Conservation (phyloP, 2,329 filamentous ascomycete species). For the Fusarium haematococcum region DNA sequence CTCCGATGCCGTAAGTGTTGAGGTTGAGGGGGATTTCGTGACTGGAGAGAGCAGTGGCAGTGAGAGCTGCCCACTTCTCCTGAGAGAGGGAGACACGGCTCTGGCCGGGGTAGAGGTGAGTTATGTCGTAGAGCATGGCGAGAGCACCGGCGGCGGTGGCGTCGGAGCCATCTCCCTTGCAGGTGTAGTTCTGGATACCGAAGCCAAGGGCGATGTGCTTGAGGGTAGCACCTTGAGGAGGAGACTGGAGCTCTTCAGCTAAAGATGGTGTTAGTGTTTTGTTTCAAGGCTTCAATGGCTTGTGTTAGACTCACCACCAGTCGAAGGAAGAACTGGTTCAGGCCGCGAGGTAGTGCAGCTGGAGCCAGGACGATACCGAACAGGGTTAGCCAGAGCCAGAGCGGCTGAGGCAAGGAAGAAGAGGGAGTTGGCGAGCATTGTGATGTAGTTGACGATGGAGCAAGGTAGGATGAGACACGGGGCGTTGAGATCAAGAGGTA, state of each 20-base stretch:
- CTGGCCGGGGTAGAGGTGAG: slow-evolving; percentile 61
- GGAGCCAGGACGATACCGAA: slow-evolving; percentile 31
- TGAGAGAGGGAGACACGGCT: slow-evolving; percentile 51
- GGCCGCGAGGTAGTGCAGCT: slow-evolving; percentile 27
- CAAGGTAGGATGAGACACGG: slow-evolving; percentile 25
- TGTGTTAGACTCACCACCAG: slow-evolving; percentile 48
- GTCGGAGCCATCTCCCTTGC: slow-evolving; percentile 52
- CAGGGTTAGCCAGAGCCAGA: slow-evolving; percentile 47
- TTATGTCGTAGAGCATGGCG: slow-evolving; percentile 70
- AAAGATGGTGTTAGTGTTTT: slow-evolving; percentile 30
- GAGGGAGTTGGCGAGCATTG: slow-evolving; percentile 51
- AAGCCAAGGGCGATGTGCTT: slow-evolving; percentile 71
- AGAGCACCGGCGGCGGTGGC: slow-evolving; percentile 64
- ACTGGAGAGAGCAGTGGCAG: slow-evolving; percentile 54
- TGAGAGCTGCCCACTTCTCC: slow-evolving; percentile 55
- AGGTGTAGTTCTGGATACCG: slow-evolving; percentile 78
- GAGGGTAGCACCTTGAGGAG: slow-evolving; percentile 54
- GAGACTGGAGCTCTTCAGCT: slow-evolving; percentile 59
- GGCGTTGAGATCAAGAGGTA: slow-evolving; percentile 16
- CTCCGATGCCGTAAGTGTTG: slow-evolving; percentile 50
- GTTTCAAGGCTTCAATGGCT: neutral
- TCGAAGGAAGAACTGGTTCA: slow-evolving; percentile 52
- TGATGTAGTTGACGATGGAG: slow-evolving; percentile 9
- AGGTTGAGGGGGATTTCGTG: slow-evolving; percentile 63
- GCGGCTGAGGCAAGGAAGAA: slow-evolving; percentile 51